Percentiles rank a stretch among this genome's conserved stretches.
phyloP scores from a whole-genome alignment of 257 asterid genomes.

The Forsythia viridissima region DNA sequence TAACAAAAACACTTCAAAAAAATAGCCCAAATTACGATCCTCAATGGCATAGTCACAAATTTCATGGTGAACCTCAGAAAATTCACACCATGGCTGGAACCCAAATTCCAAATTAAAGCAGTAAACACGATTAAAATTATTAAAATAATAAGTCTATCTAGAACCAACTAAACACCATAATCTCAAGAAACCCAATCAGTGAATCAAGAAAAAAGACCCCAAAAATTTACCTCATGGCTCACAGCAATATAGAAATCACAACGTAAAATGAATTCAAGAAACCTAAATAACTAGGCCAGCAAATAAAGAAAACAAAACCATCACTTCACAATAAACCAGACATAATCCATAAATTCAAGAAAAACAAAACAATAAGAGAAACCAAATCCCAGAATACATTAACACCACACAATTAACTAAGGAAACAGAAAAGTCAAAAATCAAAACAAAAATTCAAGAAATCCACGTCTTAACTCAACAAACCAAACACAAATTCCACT shows the following conservation, averaged over 20 bases:
- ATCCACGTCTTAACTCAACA: neutral
- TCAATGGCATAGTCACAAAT: neutral
- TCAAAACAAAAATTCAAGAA: too few species aligned
- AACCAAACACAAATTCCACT: neutral
- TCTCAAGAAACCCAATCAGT: neutral
- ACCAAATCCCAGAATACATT: neutral
- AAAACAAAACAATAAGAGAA: neutral
- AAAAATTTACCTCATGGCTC: neutral
- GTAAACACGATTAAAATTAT: neutral
- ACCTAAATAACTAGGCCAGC: neutral
- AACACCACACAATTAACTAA: neutral
- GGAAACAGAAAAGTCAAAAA: neutral
- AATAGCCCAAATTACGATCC: neutral
- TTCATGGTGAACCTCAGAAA: neutral
- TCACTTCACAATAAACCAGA: neutral
- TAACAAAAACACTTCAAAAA: neutral
- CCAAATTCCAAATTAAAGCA: neutral
- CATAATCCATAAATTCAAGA: neutral
- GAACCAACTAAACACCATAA: neutral
- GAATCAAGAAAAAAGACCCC: neutral
- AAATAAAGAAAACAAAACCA: conserved; percentile 1
- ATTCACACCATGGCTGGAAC: neutral
- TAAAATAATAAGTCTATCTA: neutral
- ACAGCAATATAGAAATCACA: neutral
- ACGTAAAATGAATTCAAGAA: neutral